Conservation (phyloP, 129 eudicot species). For the Helianthus annuus region HanXRQr2.0-SUNRISE NC_035448.2:73438381-73438880, state of each 20-base stretch:
- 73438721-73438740: slow-evolving; percentile 92
- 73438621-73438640: neutral
- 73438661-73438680: slow-evolving; percentile 43
- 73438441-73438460: too few relatives aligned
- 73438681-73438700: slow-evolving; percentile 90
- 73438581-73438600: neutral
- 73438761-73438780: slow-evolving; percentile 85
- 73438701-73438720: slow-evolving; percentile 91
- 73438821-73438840: slow-evolving; percentile 69
- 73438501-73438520: neutral
- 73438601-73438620: neutral
- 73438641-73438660: slow-evolving; percentile 5
- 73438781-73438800: slow-evolving; percentile 85
- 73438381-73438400: too few relatives aligned
- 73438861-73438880: neutral
- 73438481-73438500: neutral
- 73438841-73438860: neutral
- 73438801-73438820: slow-evolving; percentile 94
- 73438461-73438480: neutral
- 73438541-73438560: neutral
- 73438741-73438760: slow-evolving; percentile 98
- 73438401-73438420: too few relatives aligned
- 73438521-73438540: neutral
- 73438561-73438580: slow-evolving; percentile 1
- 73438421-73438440: too few relatives aligned